A percentile compares a stretch with the other conserved stretches of the same genome.
These are phyloP conservation scores for Phaeodactylum tricornutum DNA, from an alignment of 108 stramenopile species.

Conservation along the genomic window DNA sequence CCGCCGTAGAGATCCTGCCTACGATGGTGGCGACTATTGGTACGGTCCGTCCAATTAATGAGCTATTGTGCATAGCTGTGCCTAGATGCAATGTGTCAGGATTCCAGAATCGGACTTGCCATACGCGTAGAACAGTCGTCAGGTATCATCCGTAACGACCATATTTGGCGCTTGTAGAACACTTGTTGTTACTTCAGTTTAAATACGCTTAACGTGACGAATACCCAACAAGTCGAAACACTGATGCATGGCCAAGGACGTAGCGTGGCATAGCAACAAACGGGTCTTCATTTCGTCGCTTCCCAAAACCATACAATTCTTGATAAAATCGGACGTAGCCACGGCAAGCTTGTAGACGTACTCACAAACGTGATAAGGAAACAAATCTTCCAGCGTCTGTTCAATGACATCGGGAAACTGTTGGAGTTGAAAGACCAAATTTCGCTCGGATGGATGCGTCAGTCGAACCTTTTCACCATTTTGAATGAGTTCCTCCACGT, in stretches of 20 bases:
- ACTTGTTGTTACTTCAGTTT: no score
- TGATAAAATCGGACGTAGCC: slow-evolving; percentile 91
- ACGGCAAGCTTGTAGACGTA: slow-evolving; percentile 88
- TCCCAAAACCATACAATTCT: slow-evolving; percentile 88
- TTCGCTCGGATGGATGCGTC: slow-evolving; percentile 84
- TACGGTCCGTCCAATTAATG: slow-evolving; percentile 44
- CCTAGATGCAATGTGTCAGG: no score
- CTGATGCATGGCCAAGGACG: slow-evolving; percentile 83
- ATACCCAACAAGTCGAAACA: slow-evolving; percentile 84
- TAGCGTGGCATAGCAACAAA: slow-evolving; percentile 87
- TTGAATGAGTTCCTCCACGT: slow-evolving; percentile 64
- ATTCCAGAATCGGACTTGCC: no score
- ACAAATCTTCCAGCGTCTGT: slow-evolving; percentile 71
- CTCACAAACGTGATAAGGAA: slow-evolving; percentile 93
- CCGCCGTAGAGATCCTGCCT: slow-evolving; percentile 64
- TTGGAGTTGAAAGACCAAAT: slow-evolving; percentile 82
- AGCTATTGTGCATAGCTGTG: no score
- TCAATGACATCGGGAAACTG: slow-evolving; percentile 78
- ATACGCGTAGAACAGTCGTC: no score
- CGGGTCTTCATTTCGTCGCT: slow-evolving; percentile 85
- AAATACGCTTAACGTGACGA: slow-evolving; percentile 75
- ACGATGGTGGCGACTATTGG: slow-evolving; percentile 65
- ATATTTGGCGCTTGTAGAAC: no score
- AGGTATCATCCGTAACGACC: no score
- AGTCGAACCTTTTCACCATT: slow-evolving; percentile 43